phyloP scores from a whole-genome alignment of 1,284 basidiomycete species.

The Puccinia coronata region DNA sequence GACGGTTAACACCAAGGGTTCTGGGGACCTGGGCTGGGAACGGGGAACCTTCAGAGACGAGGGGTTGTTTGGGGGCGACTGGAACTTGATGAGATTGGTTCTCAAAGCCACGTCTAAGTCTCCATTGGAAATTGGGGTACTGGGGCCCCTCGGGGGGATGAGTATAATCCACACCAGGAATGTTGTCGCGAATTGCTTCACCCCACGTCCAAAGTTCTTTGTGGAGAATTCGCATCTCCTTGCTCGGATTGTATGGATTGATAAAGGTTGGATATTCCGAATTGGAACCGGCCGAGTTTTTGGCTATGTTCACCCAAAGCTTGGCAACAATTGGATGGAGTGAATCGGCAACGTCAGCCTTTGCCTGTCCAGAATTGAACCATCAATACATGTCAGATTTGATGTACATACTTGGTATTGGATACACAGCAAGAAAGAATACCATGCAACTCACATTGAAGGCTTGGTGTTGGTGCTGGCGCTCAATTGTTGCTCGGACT shows the following conservation, averaged over 20 bases:
- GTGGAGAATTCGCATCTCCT: not conserved
- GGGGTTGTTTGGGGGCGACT: too few species aligned
- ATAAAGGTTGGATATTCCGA: not conserved
- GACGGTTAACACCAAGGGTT: too few species aligned
- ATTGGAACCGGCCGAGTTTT: not conserved
- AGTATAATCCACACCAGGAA: not conserved
- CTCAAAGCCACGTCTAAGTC: too few species aligned
- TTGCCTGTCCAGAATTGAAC: not conserved
- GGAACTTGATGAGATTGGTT: too few species aligned
- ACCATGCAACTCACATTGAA: not conserved
- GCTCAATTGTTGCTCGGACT: too few species aligned
- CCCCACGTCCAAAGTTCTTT: not conserved
- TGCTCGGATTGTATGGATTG: not conserved
- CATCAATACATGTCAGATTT: too few species aligned
- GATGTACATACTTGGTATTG: not conserved
- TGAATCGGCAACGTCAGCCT: not conserved
- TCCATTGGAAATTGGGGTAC: not conserved
- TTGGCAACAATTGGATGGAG: not conserved
- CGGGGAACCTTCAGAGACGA: too few species aligned
- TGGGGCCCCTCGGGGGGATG: not conserved
- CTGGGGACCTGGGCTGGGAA: too few species aligned
- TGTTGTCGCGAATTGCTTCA: not conserved
- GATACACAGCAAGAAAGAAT: not conserved
- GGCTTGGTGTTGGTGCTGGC: not conserved
- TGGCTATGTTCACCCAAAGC: not conserved